A percentile compares a stretch with the other conserved stretches of the same genome.
phyloP scores from a whole-genome alignment of 2,329 filamentous ascomycete genomes.

The Fusarium sp. region DNA sequence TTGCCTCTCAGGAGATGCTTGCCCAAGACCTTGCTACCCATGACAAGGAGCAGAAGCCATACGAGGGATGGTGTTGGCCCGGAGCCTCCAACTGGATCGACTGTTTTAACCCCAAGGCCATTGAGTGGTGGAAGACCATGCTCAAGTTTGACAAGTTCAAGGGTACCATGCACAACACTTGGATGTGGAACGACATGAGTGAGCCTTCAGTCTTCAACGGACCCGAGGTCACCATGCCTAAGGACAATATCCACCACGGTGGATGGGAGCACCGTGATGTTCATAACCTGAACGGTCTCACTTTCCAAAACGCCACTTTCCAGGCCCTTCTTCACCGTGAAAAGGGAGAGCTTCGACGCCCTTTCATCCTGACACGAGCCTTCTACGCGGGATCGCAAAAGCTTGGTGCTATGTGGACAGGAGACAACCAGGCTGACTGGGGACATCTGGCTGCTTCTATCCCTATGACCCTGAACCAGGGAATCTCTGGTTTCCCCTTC shows the following conservation, averaged over 20 bases:
- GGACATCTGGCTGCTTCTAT: constrained; percentile 88
- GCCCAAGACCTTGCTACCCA: constrained; percentile 85
- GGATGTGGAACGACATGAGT: constrained; percentile 99
- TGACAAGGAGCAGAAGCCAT: constrained; percentile 89
- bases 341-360: constrained; percentile 84
- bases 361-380: constrained; percentile 91
- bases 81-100: constrained; percentile 97
- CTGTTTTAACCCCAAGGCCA: constrained; percentile 91
- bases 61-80: constrained; percentile 99
- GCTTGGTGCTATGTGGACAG: constrained; percentile 96
- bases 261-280: constrained; percentile 97
- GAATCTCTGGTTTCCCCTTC: constrained; percentile 93
- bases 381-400: constrained; percentile 94
- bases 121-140: constrained; percentile 89
- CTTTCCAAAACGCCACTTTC: constrained; percentile 94
- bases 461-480: constrained; percentile 93
- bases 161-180: constrained; percentile 86
- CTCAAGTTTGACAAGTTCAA: constrained; percentile 92
- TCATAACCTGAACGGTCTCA: constrained; percentile 95
- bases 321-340: constrained; percentile 86
- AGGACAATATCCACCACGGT: constrained; percentile 92
- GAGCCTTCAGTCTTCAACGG: constrained; percentile 99
- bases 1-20: constrained; percentile 82
- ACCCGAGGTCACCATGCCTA: constrained; percentile 98
- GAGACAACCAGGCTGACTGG: constrained; percentile 96